These are phyloP conservation scores for Fraxinus baroniana DNA, from an alignment of 305 asterid genomes.

Conservation along the genomic window DNA sequence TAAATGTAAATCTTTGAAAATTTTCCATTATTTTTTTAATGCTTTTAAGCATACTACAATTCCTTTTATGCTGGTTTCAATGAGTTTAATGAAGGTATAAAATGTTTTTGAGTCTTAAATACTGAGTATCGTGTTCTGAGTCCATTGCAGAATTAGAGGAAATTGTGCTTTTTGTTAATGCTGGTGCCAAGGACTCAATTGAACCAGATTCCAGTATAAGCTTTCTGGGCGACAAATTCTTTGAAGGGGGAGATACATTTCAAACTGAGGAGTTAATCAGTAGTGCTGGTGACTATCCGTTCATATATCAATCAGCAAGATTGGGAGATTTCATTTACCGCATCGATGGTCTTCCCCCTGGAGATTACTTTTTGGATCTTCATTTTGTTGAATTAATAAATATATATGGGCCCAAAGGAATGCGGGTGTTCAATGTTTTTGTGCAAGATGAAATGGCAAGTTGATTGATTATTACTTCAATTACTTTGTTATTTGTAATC, in stretches of 20 bases:
- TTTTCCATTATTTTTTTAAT: not conserved
- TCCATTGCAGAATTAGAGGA: conserved; percentile 48
- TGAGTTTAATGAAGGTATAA: not conserved
- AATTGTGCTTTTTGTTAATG: conserved; percentile 69
- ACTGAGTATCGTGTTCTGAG: conserved; percentile 20
- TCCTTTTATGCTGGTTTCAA: not conserved
- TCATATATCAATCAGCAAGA: conserved; percentile 77
- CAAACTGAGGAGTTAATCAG: conserved; percentile 71
- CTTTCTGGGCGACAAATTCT: conserved; percentile 57
- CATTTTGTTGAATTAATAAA: conserved; percentile 90
- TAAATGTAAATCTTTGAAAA: not conserved
- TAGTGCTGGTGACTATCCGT: conserved; percentile 66
- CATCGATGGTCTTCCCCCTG: conserved; percentile 58
- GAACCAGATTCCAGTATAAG: conserved; percentile 53
- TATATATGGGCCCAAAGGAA: conserved; percentile 80
- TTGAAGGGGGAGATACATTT: conserved; percentile 77
- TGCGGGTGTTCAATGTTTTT: conserved; percentile 78
- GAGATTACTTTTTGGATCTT: conserved; percentile 73
- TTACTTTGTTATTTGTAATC: conserved; percentile 6
- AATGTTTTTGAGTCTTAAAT: not conserved
- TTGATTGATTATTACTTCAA: not conserved
- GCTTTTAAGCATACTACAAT: not conserved
- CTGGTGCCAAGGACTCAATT: conserved; percentile 54
- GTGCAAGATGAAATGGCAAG: conserved; percentile 93
- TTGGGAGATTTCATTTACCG: conserved; percentile 69